Evolutionary conservation across 257 asterid species (phyloP).

Genomic region (Fraxinus quadrangulata): DNA sequence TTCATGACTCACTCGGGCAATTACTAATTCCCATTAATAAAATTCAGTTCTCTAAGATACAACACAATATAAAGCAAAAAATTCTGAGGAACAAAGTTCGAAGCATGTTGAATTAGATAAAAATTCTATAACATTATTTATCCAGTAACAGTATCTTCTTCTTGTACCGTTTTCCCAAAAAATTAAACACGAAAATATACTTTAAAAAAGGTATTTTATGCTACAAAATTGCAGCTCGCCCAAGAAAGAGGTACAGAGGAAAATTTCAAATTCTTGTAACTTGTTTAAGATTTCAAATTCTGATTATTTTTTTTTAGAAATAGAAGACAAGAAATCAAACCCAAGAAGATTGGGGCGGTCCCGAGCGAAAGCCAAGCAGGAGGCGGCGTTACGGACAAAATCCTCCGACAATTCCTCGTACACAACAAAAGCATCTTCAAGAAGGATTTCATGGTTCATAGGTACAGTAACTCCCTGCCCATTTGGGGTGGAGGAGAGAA

Average conservation of each 20-base stretch:
- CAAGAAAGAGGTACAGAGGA: not conserved
- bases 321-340: constrained; percentile 38
- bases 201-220: not conserved
- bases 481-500: constrained; percentile 20
- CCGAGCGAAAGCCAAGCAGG: constrained; percentile 69
- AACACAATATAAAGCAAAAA: too few species aligned
- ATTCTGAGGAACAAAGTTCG: too few species aligned
- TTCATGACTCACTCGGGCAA: not conserved
- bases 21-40: too few species aligned
- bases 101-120: too few species aligned
- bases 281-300: not conserved
- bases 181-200: not conserved
- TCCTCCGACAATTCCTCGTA: constrained; percentile 66
- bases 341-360: constrained; percentile 64
- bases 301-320: not conserved
- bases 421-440: constrained; percentile 75
- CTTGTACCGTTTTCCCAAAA: not conserved
- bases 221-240: not conserved
- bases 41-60: too few species aligned
- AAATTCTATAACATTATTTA: not conserved
- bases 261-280: not conserved
- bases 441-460: constrained; percentile 30
- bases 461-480: constrained; percentile 27
- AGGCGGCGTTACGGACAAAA: constrained; percentile 53
- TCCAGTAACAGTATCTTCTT: not conserved